A percentile compares a stretch with the other conserved stretches of the same genome.
Evolutionary conservation across 2,329 filamentous ascomycete species (phyloP).

Genomic region (Gliomastix tumulicola): DNA sequence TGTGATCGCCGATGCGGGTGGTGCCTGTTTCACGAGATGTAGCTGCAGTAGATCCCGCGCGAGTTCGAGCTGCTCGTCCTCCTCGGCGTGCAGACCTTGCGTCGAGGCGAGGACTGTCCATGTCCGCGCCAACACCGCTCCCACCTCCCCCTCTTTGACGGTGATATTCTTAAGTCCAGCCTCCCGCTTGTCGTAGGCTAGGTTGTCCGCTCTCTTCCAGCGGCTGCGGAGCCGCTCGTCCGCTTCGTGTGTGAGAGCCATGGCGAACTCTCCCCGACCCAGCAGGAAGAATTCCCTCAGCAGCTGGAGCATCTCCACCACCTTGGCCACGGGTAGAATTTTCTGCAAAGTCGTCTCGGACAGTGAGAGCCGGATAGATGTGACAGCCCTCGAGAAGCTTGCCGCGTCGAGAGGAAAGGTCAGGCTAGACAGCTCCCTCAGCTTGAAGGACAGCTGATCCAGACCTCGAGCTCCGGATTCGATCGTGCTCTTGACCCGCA

Average conservation of each 20-base stretch:
- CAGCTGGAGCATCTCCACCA: conserved; percentile 69
- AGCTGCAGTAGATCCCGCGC: conserved; percentile 73
- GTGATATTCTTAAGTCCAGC: conserved; percentile 31
- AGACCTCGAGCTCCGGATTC: conserved; percentile 41
- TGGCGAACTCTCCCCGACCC: conserved; percentile 83
- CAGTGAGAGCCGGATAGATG: conserved; percentile 70
- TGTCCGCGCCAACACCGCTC: conserved; percentile 66
- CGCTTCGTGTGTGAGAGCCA: conserved; percentile 78
- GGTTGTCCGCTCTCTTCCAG: conserved; percentile 57
- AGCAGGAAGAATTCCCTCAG: conserved; percentile 84
- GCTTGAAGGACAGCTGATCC: conserved; percentile 59
- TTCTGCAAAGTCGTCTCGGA: conserved; percentile 80
- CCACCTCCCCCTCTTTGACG: conserved; percentile 83
- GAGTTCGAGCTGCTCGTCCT: conserved; percentile 77
- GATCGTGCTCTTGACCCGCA: conserved; percentile 49
- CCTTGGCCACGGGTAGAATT: conserved; percentile 69
- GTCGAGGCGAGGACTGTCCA: conserved; percentile 76
- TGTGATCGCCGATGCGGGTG: conserved; percentile 16
- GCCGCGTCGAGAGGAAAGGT: conserved; percentile 67
- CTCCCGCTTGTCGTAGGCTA: conserved; percentile 50
- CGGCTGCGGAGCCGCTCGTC: conserved; percentile 72
- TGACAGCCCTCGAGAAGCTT: conserved; percentile 64
- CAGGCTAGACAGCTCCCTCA: conserved; percentile 61
- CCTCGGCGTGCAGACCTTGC: conserved; percentile 62
- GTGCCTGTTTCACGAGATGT: conserved; percentile 42